Conservation (phyloP, 2,329 filamentous ascomycete genomes). For the Cercospora brassicicola region DNA sequence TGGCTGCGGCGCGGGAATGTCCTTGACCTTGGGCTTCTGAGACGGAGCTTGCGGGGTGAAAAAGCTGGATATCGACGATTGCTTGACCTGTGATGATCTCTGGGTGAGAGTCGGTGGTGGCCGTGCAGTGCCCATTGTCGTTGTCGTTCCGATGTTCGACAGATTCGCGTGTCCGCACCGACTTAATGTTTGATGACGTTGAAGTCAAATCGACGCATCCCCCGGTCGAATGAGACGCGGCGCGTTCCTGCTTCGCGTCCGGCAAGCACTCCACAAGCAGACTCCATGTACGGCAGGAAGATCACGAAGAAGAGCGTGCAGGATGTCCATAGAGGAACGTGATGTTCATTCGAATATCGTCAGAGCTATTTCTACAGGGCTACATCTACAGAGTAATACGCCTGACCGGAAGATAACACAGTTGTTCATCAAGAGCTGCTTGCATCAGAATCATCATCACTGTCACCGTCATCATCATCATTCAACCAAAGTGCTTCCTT, state of each 20-base stretch:
- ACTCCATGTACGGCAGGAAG: background rate
- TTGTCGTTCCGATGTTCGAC: background rate
- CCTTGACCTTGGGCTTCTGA: slow-evolving; percentile 25
- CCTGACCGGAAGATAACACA: background rate
- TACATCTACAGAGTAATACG: background rate
- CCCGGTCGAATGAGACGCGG: background rate
- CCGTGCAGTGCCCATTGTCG: slow-evolving; percentile 8
- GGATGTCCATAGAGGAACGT: background rate
- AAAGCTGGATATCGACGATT: slow-evolving; percentile 70
- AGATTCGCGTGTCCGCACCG: background rate
- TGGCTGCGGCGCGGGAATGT: slow-evolving; percentile 14
- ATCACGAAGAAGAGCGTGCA: background rate
- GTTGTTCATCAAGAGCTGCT: slow-evolving; percentile 1
- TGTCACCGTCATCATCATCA: slow-evolving; percentile 5
- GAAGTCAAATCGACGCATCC: slow-evolving; percentile 1
- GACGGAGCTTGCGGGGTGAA: slow-evolving; percentile 36
- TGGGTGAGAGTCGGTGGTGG: slow-evolving; percentile 10
- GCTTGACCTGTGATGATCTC: slow-evolving; percentile 58
- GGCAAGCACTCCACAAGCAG: background rate
- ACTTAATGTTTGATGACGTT: slow-evolving; percentile 5
- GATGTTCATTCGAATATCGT: background rate
- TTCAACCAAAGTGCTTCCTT: slow-evolving; percentile 1
- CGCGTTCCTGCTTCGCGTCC: slow-evolving; percentile 3
- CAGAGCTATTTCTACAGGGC: background rate
- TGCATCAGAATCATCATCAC: background rate